Conservation (phyloP, 164 flowering plant species). For the Umbilicus rupestris region DNA sequence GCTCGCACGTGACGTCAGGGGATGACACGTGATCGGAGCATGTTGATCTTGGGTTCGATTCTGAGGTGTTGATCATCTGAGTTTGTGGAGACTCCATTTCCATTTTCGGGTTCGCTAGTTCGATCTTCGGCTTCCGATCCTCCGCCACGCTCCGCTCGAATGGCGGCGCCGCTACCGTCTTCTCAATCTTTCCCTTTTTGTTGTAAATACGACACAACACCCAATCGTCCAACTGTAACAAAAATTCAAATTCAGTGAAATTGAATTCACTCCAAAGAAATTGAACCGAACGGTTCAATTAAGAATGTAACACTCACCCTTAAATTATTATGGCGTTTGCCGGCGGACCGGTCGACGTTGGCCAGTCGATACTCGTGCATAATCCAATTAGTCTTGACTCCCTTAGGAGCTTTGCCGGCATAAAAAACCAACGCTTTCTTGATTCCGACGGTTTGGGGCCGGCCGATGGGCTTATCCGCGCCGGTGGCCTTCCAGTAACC, state of each 20-base stretch:
- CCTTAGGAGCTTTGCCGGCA: slow-evolving; percentile 55
- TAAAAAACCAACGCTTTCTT: slow-evolving; percentile 69
- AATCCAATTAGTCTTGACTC: slow-evolving; percentile 64
- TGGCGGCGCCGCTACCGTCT: slow-evolving; percentile 14
- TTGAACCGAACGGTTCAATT: no score
- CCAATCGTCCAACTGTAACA: slow-evolving; percentile 82
- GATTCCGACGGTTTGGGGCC: slow-evolving; percentile 44
- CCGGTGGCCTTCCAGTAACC: slow-evolving; percentile 76
- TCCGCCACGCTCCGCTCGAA: slow-evolving; percentile 25
- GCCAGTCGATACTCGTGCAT: slow-evolving; percentile 74
- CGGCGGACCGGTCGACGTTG: slow-evolving; percentile 46
- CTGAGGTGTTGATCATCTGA: not conserved
- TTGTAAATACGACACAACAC: slow-evolving; percentile 78
- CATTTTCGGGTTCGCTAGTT: not conserved
- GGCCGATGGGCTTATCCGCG: slow-evolving; percentile 57
- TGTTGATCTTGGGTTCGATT: slow-evolving; percentile 31
- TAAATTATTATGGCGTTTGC: slow-evolving; percentile 31
- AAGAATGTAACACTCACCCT: no score
- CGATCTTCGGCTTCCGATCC: slow-evolving; percentile 23
- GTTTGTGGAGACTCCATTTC: slow-evolving; percentile 6
- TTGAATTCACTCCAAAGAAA: no score
- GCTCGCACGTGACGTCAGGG: slow-evolving; percentile 38
- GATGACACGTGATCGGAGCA: slow-evolving; percentile 59
- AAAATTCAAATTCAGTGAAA: not conserved
- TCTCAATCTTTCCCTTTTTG: slow-evolving; percentile 59